phyloP scores from a whole-genome alignment of 148 eudicot genomes.

The Rhododendron mucronatum region DNA sequence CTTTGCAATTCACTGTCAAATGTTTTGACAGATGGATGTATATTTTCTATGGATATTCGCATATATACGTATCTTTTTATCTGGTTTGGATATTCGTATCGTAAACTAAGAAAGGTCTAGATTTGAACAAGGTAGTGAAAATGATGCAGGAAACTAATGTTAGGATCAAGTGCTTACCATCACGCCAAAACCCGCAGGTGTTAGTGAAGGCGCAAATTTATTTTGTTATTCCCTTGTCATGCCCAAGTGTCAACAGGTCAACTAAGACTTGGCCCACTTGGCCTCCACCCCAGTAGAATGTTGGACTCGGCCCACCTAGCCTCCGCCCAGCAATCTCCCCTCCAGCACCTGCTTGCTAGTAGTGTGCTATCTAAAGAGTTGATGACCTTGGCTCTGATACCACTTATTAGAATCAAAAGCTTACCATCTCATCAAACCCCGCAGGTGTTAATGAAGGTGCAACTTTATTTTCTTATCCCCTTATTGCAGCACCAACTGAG shows the following conservation, averaged over 20 bases:
- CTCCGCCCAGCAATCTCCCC: neutral
- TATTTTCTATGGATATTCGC: conserved; percentile 11
- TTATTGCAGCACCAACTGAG: neutral
- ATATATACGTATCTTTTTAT: neutral
- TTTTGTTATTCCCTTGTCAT: neutral
- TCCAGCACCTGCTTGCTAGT: too few species aligned
- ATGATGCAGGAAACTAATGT: conserved; percentile 3
- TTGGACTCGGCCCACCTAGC: neutral
- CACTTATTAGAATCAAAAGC: neutral
- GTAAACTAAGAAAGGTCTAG: neutral
- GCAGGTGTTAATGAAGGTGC: neutral
- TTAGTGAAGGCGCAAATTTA: neutral
- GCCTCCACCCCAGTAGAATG: neutral
- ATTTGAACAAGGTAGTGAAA: conserved; percentile 4
- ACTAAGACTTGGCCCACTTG: neutral
- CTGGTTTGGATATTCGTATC: conserved; percentile 9
- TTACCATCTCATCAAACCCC: too few species aligned
- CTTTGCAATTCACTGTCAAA: neutral
- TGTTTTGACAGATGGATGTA: neutral
- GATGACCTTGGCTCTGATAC: neutral
- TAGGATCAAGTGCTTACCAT: neutral
- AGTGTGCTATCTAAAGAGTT: neutral
- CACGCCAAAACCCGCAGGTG: neutral
- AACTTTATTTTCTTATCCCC: neutral
- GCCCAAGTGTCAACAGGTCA: neutral